Evolutionary conservation across 164 flowering plant species (phyloP).

Genomic region (Vitis cinerea): DNA sequence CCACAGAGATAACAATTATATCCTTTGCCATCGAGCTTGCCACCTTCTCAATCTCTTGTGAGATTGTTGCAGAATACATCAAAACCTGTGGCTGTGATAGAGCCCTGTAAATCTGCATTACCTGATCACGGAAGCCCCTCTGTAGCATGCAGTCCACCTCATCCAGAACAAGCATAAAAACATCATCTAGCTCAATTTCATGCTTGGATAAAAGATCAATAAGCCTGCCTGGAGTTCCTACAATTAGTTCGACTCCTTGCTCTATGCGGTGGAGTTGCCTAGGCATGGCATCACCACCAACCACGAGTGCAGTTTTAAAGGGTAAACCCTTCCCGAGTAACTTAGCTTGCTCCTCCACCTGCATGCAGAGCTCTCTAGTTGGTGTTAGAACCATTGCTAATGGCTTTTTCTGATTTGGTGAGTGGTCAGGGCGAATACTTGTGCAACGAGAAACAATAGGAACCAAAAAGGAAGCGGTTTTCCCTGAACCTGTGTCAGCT

Average conservation of each 20-base stretch:
- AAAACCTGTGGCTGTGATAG: constrained; percentile 72
- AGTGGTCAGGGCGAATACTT: constrained; percentile 22
- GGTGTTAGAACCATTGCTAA: constrained; percentile 82
- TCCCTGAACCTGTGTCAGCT: constrained; percentile 92
- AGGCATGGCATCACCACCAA: constrained; percentile 94
- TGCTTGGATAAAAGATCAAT: constrained; percentile 80
- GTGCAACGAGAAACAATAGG: constrained; percentile 69
- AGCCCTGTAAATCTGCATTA: constrained; percentile 78
- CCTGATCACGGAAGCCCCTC: constrained; percentile 86
- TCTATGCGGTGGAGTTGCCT: constrained; percentile 71
- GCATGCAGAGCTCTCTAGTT: constrained; percentile 87
- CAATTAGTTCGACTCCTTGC: constrained; percentile 75
- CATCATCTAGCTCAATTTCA: constrained; percentile 62
- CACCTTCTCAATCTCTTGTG: constrained; percentile 70
- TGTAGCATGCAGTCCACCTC: constrained; percentile 96
- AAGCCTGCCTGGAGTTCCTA: constrained; percentile 94
- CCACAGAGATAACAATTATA: constrained; percentile 46
- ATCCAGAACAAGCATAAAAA: constrained; percentile 69
- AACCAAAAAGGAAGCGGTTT: constrained; percentile 81
- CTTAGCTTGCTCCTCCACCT: constrained; percentile 94
- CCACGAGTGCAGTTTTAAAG: constrained; percentile 88
- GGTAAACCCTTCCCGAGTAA: constrained; percentile 79
- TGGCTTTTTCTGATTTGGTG: constrained; percentile 39
- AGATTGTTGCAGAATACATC: constrained; percentile 84
- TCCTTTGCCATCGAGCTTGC: constrained; percentile 54